Conservation (phyloP, 1,284 basidiomycete genomes). For the Melampsora americana region DNA sequence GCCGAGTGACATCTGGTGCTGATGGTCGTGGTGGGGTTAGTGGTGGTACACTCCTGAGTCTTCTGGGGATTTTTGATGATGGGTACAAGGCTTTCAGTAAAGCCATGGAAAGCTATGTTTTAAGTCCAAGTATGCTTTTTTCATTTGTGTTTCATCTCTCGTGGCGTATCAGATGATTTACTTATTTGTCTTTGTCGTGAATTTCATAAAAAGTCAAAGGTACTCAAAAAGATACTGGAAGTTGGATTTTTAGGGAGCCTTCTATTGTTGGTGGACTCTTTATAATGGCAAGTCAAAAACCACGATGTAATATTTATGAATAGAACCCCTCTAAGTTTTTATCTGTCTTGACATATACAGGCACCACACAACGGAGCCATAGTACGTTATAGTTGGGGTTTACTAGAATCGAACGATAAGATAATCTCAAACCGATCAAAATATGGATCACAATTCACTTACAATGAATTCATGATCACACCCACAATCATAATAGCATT, state of each 20-base stretch:
- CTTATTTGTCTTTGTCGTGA: no score
- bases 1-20: constrained; percentile 46
- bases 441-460: constrained; percentile 37
- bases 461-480: constrained; percentile 40
- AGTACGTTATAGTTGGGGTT: constrained; percentile 50
- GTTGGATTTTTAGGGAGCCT: constrained; percentile 22
- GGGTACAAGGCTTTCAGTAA: constrained; percentile 17
- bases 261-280: constrained; percentile 27
- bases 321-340: no score
- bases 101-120: constrained; percentile 26
- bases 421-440: not conserved
- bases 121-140: constrained; percentile 30
- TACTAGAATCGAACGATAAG: constrained; percentile 46
- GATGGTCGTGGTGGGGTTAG: constrained; percentile 45
- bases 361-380: constrained; percentile 47
- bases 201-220: constrained; percentile 19
- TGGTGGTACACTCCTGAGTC: constrained; percentile 48
- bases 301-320: no score
- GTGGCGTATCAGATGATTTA: no score
- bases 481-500: constrained; percentile 11
- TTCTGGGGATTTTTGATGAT: constrained; percentile 45
- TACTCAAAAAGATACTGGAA: constrained; percentile 8
- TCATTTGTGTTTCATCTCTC: no score
- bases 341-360: constrained; percentile 32
- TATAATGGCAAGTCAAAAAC: constrained; percentile 34